These are phyloP conservation scores for Diaporthe aspalathi DNA, from an alignment of 2,329 filamentous ascomycete species.

Conservation along the genomic window DNA sequence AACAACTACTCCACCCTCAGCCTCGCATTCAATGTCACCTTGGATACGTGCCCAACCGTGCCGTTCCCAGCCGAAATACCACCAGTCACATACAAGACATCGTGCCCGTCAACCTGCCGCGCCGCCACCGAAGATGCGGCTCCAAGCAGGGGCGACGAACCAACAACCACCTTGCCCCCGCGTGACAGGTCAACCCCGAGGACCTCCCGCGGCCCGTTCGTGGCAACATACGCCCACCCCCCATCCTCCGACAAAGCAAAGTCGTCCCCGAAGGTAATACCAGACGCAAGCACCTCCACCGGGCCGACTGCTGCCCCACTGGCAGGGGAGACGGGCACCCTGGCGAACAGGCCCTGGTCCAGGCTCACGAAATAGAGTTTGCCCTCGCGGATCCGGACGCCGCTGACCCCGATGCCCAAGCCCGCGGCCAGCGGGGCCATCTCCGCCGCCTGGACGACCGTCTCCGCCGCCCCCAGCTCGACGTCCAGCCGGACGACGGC, in stretches of 20 bases:
- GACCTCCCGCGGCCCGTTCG: background rate
- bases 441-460: background rate
- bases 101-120: background rate
- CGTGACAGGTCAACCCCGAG: background rate
- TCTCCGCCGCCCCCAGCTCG: background rate
- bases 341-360: slow-evolving; percentile 5
- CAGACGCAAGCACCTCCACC: background rate
- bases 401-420: slow-evolving; percentile 9
- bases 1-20: accelerated
- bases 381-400: background rate
- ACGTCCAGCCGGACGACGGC: background rate
- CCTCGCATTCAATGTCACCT: background rate
- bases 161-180: background rate
- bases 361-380: slow-evolving; percentile 24
- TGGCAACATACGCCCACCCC: background rate
- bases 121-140: slow-evolving; percentile 1
- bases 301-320: background rate
- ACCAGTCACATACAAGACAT: slow-evolving; percentile 6
- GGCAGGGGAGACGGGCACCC: background rate
- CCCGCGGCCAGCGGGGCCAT: background rate
- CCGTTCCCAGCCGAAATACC: background rate
- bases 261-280: slow-evolving; percentile 10
- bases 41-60: slow-evolving; percentile 11
- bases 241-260: background rate
- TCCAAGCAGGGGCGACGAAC: background rate